Evolutionary conservation across 2,329 filamentous ascomycete genomes (phyloP), one percentile per base, ranked within the genome.

Genomic region (Trichoderma oligosporum): DNA sequence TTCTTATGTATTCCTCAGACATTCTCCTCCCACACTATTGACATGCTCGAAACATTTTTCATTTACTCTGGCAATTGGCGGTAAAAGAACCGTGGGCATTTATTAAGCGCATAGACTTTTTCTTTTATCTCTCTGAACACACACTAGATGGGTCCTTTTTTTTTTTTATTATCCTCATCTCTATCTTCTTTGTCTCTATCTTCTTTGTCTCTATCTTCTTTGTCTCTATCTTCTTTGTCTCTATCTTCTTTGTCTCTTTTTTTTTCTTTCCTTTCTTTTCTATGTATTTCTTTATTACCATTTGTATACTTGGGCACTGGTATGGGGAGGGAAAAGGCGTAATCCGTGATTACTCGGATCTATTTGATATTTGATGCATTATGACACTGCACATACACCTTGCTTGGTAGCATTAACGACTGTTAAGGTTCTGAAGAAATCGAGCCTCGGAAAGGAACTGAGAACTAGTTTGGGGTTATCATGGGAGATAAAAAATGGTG

Each of bases 201-300:
- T 31, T 11, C 27, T 42, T 53, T 29, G 2, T 31, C 3, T 11
- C 20, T 42, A 16, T 33, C 16, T 14, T 47, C 24, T n/a, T n/a
- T n/a, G n/a, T n/a, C n/a, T n/a, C n/a, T n/a, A n/a, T n/a, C n/a
- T n/a, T n/a, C n/a, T n/a, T n/a, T n/a, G 27, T 53, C 11, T 24
- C 24, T 22, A 14, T 8, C n/a, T 56, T 44, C 61, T 42, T 49
- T 60, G 55, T 51, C 60, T 33, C 4, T 29, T 22, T 31, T n/a
- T 18, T 42, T 52, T 42, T 53, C 27, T 5, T 31, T 2, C 14
- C 20, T 42, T 24, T 33, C 16, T 14, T 47, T 33, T 33, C 4
- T 29, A 14, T 31, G 8, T 18, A 31, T 52, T 42, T 53, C 27
- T 5, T 31, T 2, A 7, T 29, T 42, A 16, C 24, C 16, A 8